Percentiles rank a stretch among this genome's conserved stretches.
Evolutionary conservation across 2,329 filamentous ascomycete genomes (phyloP).

Genomic region (Cadophora sp.): DNA sequence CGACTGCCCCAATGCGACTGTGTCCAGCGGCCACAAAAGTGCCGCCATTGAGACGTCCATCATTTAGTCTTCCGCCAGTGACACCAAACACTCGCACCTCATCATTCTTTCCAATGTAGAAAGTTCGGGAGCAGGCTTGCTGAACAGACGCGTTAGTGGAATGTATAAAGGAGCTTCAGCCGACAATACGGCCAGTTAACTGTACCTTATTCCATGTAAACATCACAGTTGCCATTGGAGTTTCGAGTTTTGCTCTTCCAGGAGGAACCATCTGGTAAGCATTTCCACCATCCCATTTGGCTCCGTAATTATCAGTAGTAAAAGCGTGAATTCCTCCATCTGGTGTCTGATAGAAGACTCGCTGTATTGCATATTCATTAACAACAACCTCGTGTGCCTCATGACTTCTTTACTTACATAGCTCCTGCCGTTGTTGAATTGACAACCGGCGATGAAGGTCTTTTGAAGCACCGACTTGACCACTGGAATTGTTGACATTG

Average conservation of each 20-base stretch:
- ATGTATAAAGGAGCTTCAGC: neutral
- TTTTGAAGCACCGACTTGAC: neutral
- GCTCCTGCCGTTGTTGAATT: constrained; percentile 6
- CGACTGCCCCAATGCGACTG: neutral
- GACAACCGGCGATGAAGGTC: neutral
- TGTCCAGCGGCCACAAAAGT: neutral
- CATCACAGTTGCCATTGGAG: neutral
- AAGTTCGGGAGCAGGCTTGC: neutral
- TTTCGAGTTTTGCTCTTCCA: neutral
- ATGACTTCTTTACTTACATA: neutral
- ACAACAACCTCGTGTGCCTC: too few relatives aligned
- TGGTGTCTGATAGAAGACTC: neutral
- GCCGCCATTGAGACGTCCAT: neutral
- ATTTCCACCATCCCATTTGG: constrained; percentile 1
- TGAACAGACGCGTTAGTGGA: neutral
- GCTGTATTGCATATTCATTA: neutral
- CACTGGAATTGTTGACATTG: neutral
- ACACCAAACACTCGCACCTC: neutral
- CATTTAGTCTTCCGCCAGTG: neutral
- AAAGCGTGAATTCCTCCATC: neutral
- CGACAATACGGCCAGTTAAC: neutral
- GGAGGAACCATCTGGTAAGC: neutral
- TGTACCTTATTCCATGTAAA: neutral
- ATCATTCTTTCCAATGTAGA: constrained; percentile 1
- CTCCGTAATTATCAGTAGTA: neutral